Base-by-base conservation (phyloP, 2,329 filamentous ascomycete genomes). In the Fusarium miscanthi region DNA sequence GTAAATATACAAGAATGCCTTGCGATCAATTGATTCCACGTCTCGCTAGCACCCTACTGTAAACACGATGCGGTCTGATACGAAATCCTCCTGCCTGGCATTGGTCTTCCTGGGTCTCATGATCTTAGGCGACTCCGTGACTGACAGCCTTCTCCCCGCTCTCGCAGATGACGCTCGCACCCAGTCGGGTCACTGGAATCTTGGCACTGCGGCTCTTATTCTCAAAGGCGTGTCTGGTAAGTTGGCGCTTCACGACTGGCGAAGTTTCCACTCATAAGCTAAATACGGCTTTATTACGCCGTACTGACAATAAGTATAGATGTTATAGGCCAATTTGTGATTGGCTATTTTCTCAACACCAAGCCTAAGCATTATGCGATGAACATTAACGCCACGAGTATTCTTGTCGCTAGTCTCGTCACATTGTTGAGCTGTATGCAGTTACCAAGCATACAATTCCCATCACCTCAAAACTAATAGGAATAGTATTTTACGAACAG, bases 161-260 rank as follows among this genome's bases (percentile, higher is more conserved):
- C 53, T 56, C 14, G 38, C n/a, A 2, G 27, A 56, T 33, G 38
- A 56, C 17, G 21, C 27, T 6, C 16, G 21, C 4, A 45, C 38
- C 6, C 52, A 33, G 6, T 19, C 27, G 17, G 52, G 53, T 4
- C 38, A 3, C 3, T 56, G 53, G 53, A 56, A 56, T 10, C 31
- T 45, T 1, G 38, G n/a, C 2, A 33, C 53, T 25, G 27, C 30
- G 27, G 38, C 53, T 41, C 40, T 56, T 25, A 8, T 56, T 19
- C 30, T 56, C 27, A 45, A 23, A 33, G n/a, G 53, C n/a, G 53
- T 45, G 2, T 56, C 53, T 9, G 53, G 53, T 56, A 16, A 13
- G 38, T 43, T 10, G 6, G 38, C 12, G n/a, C n/a, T n/a, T 25
- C 38, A 21, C 13, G 27, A 5, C 30, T 23, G 31, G 21, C 37